Evolutionary conservation across 768 basidiomycete genomes (phyloP), one percentile per base, ranked within the genome.

Genomic region (Scleroderma bovista): DNA sequence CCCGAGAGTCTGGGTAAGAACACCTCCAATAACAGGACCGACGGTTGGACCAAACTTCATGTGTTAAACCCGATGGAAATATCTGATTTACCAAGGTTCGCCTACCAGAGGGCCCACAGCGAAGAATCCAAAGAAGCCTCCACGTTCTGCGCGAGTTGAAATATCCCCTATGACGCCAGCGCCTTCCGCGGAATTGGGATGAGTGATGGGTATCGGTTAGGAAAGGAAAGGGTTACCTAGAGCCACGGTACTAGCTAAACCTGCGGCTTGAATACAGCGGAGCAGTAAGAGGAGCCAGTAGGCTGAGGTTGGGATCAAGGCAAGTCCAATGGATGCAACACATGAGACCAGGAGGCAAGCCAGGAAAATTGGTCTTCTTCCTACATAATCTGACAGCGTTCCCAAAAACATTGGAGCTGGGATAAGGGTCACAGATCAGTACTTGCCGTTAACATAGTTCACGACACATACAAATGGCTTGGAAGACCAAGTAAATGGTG

Each of bases 101-200:
- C 57, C 37, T 53, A 81, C 83, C 74, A 81, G 74, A n/a, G 84
- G 82, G 0, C 85, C 85, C 3, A 85, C 51, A 32, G 67, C 73
- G 63, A 80, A 88, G 8, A 87, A 44, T 3, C 88, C 90, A 48
- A 82, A 76, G 66, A 83, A 89, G 7, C 81, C 77, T 16, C 86
- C 91, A 32, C 90, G 72, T 66, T 93, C 88, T 33, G 77, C 75
- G 0, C 79, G 81, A 2, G 76, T 76, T 6, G 87, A 78, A 23
- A 94, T 84, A 60, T 94, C 91, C 2, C 80, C 80, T 48, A 94
- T 77, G 6, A 88, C 80, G 6, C 91, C 91, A 31, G 85, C 81
- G 46, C 84, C 84, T 81, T 55, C 34, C 23, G n/a, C 34, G 34
- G 24, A 13, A 19, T 26, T 16, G 10, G 24, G 11, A 12, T 60